Base-by-base conservation (phyloP, 2,329 filamentous ascomycete genomes). In the Exutisphaerella laricina region DNA sequence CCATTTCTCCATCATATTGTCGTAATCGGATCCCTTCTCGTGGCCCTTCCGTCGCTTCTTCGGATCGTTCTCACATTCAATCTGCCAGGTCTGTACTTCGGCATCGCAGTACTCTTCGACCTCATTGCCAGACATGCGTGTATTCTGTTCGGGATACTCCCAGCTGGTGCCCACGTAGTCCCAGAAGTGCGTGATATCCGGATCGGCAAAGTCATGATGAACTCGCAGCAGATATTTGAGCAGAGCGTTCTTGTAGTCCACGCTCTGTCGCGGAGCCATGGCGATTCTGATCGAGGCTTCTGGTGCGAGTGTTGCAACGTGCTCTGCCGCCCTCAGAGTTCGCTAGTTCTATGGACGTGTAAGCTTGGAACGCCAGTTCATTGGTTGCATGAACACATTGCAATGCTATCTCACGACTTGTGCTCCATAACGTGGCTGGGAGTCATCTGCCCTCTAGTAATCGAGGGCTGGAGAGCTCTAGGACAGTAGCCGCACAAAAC, bases 21-120 rank as follows among this genome's bases (percentile, higher is more conserved):
- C 51, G 32, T 54, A 54, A 16, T 45, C 29, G 1, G 46, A 48
- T 17, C 41, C 46, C 29, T 46, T 40, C 42, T 54, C 51, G 17
- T 54, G 46, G 13, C 43, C 49, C 14, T 43, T 45, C 14, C 51
- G 36, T 9, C 51, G 41, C 32, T 43, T 39, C 22, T 38, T 42
- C 7, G 28, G 17, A 16, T 25, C 31, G 13, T 44, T 39, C 8
- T 42, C 43, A 18, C 43, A 33, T 32, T 54, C 51, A 14, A 33
- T 33, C 28, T 39, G 22, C 51, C 51, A 54, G 7, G 26, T 18
- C n/a, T 41, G 28, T 25, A 48, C 50, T 39, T 53, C 50, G 5
- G 33, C 29, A 17, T 46, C 41, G 22, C 48, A 29, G 21, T 46
- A 45, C 21, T 39, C 34, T 41, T 48, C 46, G 13, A 51, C 32